Evolutionary conservation across 345 rosid genomes (phyloP).

Genomic region (Pseudoturritis turrita): DNA sequence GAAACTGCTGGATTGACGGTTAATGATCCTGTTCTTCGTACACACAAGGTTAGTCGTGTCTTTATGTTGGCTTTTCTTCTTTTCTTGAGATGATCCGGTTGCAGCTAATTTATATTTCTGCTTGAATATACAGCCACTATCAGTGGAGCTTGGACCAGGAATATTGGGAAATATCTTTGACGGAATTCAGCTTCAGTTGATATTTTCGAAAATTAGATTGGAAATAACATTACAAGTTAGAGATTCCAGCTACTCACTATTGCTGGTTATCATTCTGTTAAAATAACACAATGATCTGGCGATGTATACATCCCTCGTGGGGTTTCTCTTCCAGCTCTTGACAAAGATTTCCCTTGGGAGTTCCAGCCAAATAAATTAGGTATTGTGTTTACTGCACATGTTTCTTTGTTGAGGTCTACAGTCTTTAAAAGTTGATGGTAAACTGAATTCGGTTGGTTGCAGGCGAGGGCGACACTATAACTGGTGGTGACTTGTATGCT

Average conservation of each 20-base stretch:
- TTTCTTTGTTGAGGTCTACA: not conserved
- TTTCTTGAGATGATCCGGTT: not conserved
- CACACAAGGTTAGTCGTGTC: conserved; percentile 70
- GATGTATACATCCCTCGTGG: conserved; percentile 99
- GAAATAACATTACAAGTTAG: not conserved
- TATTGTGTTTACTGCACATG: conserved; percentile 17
- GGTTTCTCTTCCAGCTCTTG: conserved; percentile 95
- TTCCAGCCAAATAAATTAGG: conserved; percentile 89
- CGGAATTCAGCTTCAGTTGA: conserved; percentile 81
- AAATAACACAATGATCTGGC: conserved; percentile 53
- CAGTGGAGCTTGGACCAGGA: conserved; percentile 99
- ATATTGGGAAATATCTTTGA: conserved; percentile 96
- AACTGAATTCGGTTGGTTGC: conserved; percentile 26
- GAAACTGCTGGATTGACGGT: conserved; percentile 95
- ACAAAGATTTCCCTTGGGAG: conserved; percentile 91
- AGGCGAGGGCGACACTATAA: conserved; percentile 94
- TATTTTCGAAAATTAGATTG: not conserved
- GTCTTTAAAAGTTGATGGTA: not conserved
- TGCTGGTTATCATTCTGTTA: conserved; percentile 1
- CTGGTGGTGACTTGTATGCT: conserved; percentile 98
- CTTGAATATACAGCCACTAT: conserved; percentile 70
- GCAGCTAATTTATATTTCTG: conserved; percentile 13
- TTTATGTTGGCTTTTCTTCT: not conserved
- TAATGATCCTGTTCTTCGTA: conserved; percentile 90
- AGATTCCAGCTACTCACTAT: not conserved